Conservation (phyloP, 257 asterid genomes). For the Solanum chiquidenum region DNA sequence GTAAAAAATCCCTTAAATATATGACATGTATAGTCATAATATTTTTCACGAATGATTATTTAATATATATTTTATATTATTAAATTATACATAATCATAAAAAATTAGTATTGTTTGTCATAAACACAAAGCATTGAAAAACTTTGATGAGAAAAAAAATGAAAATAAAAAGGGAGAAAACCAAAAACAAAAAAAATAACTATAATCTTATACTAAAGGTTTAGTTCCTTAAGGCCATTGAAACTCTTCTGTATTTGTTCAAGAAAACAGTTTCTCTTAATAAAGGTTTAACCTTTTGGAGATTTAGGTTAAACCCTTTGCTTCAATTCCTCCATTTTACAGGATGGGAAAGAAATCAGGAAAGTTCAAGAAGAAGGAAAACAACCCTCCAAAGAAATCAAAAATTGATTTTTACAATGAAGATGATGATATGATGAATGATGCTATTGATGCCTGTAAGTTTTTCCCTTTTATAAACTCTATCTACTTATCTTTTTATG, state of each 20-base stretch:
- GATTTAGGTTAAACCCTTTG: not conserved
- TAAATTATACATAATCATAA: no score
- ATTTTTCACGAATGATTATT: no score
- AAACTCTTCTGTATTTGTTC: not conserved
- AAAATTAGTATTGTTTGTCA: no score
- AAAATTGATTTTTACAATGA: not conserved
- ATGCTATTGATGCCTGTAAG: conserved; percentile 24
- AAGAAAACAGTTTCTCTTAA: not conserved
- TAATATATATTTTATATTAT: no score
- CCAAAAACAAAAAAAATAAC: no score
- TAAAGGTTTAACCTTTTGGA: not conserved
- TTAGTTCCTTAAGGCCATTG: not conserved
- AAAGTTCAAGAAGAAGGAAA: conserved; percentile 54
- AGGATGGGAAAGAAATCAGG: conserved; percentile 60
- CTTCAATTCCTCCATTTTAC: not conserved
- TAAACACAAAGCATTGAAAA: no score
- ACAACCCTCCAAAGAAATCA: conserved; percentile 1
- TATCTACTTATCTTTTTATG: not conserved
- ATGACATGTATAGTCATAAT: no score
- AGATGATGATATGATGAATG: conserved; percentile 20
- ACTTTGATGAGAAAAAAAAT: no score
- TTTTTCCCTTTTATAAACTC: not conserved
- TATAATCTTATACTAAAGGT: no score
- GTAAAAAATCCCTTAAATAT: no score
- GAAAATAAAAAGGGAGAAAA: no score